Percentiles rank a stretch among this genome's conserved stretches.
Conservation (phyloP, 495 filamentous ascomycete species). For the Hypoxylon rickii region DNA sequence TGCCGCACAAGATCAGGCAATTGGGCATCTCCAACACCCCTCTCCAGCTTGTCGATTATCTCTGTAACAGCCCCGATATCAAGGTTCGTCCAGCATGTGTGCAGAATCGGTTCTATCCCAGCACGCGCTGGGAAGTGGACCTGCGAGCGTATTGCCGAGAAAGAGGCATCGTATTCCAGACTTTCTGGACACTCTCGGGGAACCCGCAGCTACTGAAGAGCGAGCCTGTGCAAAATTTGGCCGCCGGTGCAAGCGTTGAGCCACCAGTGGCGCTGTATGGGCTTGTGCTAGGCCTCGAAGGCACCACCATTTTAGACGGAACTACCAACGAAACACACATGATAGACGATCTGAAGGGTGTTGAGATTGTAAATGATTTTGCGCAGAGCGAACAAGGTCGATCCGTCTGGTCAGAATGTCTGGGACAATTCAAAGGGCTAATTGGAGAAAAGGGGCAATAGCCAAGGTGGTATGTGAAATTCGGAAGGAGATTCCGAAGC, state of each 20-base stretch:
- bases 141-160: constrained; percentile 66
- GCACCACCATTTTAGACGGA: constrained; percentile 68
- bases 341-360: constrained; percentile 64
- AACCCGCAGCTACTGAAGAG: constrained; percentile 62
- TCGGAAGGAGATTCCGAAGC: background rate
- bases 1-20: constrained; percentile 63
- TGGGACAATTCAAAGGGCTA: constrained; percentile 51
- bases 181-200: constrained; percentile 79
- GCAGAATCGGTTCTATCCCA: constrained; percentile 74
- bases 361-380: constrained; percentile 55
- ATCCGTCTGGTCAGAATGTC: constrained; percentile 50
- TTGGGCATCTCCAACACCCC: constrained; percentile 76
- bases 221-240: constrained; percentile 56
- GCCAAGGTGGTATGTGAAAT: background rate
- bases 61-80: constrained; percentile 42
- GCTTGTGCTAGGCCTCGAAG: constrained; percentile 64
- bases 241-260: constrained; percentile 51
- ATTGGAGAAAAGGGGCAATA: constrained; percentile 48
- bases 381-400: constrained; percentile 45
- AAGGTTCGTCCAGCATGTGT: constrained; percentile 59
- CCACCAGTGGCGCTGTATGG: constrained; percentile 65
- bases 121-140: constrained; percentile 62
- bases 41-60: constrained; percentile 54
- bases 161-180: constrained; percentile 67
- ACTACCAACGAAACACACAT: constrained; percentile 68